Evolutionary conservation across 1,139 yeast genomes (phyloP).

Genomic region (Protomyces lactucae-debilis): DNA sequence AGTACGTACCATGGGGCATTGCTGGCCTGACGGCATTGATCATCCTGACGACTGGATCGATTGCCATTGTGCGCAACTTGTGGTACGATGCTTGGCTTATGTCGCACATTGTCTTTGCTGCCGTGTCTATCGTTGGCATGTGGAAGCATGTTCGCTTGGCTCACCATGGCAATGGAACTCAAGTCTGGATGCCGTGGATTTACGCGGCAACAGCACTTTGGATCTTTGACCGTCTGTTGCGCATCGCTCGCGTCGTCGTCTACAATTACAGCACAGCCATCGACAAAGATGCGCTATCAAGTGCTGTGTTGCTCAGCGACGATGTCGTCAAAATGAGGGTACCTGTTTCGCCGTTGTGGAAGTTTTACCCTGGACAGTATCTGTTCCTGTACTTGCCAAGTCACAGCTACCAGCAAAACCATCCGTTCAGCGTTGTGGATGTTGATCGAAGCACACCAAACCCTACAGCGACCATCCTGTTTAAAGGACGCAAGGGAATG

Average conservation of each 20-base stretch:
- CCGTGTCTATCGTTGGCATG: slow-evolving; percentile 46
- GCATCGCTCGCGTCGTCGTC: slow-evolving; percentile 40
- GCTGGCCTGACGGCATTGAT: slow-evolving; percentile 42
- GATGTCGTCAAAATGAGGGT: slow-evolving; percentile 14
- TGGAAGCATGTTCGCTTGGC: slow-evolving; percentile 10
- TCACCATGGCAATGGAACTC: slow-evolving; percentile 42
- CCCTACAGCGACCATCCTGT: slow-evolving; percentile 22
- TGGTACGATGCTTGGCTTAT: slow-evolving; percentile 46
- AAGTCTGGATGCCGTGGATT: slow-evolving; percentile 47
- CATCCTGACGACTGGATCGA: slow-evolving; percentile 38
- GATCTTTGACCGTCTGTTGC: slow-evolving; percentile 43
- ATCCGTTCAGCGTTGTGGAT: slow-evolving; percentile 58
- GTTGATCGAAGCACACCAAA: background rate
- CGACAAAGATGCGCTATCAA: slow-evolving; percentile 14
- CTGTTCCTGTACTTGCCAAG: slow-evolving; percentile 53
- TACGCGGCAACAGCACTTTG: slow-evolving; percentile 43
- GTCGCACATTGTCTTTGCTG: slow-evolving; percentile 40
- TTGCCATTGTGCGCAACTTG: slow-evolving; percentile 39
- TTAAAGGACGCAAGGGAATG: slow-evolving; percentile 26
- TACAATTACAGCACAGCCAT: slow-evolving; percentile 21
- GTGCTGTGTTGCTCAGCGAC: slow-evolving; percentile 31
- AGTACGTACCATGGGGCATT: slow-evolving; percentile 47
- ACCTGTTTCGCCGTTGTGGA: slow-evolving; percentile 39
- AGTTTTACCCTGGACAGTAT: slow-evolving; percentile 53
- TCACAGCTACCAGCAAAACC: slow-evolving; percentile 52